These are phyloP conservation scores for Penicillium hordei DNA, from an alignment of 2,329 filamentous ascomycete genomes.

Conservation along the genomic window DNA sequence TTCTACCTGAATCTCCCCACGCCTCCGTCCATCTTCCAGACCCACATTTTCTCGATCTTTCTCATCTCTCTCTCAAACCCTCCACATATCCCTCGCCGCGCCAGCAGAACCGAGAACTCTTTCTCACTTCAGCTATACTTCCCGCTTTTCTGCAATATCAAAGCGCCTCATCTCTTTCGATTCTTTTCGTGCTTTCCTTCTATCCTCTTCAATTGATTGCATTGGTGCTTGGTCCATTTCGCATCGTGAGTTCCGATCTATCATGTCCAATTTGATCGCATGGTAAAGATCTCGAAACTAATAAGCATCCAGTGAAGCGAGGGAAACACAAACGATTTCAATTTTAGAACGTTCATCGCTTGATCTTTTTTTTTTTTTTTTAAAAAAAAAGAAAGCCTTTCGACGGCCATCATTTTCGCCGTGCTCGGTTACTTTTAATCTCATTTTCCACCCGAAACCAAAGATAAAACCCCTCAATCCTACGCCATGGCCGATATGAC, in stretches of 20 bases:
- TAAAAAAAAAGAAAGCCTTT: constrained; percentile 14
- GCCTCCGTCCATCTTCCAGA: constrained; percentile 8
- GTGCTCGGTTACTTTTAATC: constrained; percentile 19
- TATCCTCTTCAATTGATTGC: constrained; percentile 22
- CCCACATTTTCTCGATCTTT: constrained; percentile 20
- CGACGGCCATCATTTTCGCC: constrained; percentile 6
- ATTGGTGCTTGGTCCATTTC: constrained; percentile 26
- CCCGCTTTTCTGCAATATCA: constrained; percentile 18
- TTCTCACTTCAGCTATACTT: constrained; percentile 25
- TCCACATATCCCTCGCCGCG: constrained; percentile 17
- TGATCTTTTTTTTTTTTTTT: not conserved
- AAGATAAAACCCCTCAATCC: constrained; percentile 15
- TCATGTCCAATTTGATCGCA: constrained; percentile 5
- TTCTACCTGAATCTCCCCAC: constrained; percentile 10
- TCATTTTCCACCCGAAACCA: constrained; percentile 12
- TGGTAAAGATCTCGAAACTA: constrained; percentile 15
- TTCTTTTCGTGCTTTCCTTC: constrained; percentile 18
- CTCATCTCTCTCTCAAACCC: constrained; percentile 17
- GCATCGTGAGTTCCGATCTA: constrained; percentile 31
- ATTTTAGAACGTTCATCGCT: constrained; percentile 22
- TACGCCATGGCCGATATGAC: constrained; percentile 43
- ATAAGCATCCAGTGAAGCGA: constrained; percentile 27
- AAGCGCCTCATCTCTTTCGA: constrained; percentile 8
- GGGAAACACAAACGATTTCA: constrained; percentile 17
- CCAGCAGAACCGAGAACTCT: constrained; percentile 26